Evolutionary conservation across 805 yeast species (phyloP).

Genomic region (Wickerhamomyces ciferrii): DNA sequence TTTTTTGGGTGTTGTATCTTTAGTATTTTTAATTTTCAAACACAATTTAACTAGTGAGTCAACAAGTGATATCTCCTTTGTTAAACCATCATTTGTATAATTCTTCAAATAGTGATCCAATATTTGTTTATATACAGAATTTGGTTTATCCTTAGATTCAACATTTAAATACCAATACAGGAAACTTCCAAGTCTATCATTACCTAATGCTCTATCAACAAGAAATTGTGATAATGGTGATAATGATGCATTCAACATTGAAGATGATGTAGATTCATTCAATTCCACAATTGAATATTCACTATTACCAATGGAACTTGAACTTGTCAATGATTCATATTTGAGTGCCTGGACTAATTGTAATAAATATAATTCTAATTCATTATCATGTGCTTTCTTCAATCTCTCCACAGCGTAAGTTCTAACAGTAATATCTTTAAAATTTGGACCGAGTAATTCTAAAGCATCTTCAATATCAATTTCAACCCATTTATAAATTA

Average conservation of each 20-base stretch:
- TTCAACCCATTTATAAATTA: slow-evolving; percentile 66
- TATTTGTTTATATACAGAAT: slow-evolving; percentile 38
- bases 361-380: slow-evolving; percentile 72
- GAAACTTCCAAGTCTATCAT: slow-evolving; percentile 67
- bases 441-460: slow-evolving; percentile 77
- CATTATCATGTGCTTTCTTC: slow-evolving; percentile 72
- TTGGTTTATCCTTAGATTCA: slow-evolving; percentile 68
- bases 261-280: slow-evolving; percentile 20
- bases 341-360: slow-evolving; percentile 91
- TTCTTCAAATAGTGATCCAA: slow-evolving; percentile 38
- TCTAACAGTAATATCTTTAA: slow-evolving; percentile 67
- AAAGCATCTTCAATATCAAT: slow-evolving; percentile 81
- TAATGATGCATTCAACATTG: slow-evolving; percentile 17
- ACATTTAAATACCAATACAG: slow-evolving; percentile 92
- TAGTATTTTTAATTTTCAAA: slow-evolving; percentile 52
- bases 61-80: slow-evolving; percentile 66
- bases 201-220: slow-evolving; percentile 62
- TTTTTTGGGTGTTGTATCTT: slow-evolving; percentile 76
- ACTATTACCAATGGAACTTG: slow-evolving; percentile 12
- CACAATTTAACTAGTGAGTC: slow-evolving; percentile 62
- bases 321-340: slow-evolving; percentile 44
- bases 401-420: slow-evolving; percentile 86
- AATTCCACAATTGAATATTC: slow-evolving; percentile 34
- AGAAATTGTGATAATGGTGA: slow-evolving; percentile 75
- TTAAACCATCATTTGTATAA: slow-evolving; percentile 26